Percentiles rank a stretch among this genome's conserved stretches.
phyloP scores from a whole-genome alignment of 2,329 filamentous ascomycete species.

The Gliomastix tumulicola region DNA sequence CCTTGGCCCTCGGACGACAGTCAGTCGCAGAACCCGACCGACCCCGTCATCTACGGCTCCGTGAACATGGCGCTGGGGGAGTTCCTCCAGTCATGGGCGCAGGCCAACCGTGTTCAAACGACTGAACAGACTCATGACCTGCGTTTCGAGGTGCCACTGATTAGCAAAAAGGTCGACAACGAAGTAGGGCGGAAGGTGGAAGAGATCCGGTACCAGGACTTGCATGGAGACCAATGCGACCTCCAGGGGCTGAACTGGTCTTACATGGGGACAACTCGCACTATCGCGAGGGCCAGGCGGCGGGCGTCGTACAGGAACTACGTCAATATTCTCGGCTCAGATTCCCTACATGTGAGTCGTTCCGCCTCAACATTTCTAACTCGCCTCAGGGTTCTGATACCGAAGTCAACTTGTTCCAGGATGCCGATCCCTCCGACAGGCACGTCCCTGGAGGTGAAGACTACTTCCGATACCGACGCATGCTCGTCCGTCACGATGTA shows the following conservation, averaged over 20 bases:
- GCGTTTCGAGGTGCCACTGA: no score
- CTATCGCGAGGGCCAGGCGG: conserved; percentile 39
- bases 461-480: conserved; percentile 52
- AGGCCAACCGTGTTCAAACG: no score
- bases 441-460: conserved; percentile 31
- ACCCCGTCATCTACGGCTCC: no score
- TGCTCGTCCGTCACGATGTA: conserved; percentile 46
- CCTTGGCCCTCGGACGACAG: no score
- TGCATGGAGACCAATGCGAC: conserved; percentile 49
- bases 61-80: conserved; percentile 41
- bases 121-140: no score
- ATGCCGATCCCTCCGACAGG: no score
- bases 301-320: conserved; percentile 49
- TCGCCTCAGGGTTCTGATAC: no score
- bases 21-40: no score
- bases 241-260: conserved; percentile 55
- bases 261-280: conserved; percentile 41
- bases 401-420: no score
- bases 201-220: conserved; percentile 31
- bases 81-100: conserved; percentile 44
- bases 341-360: no score
- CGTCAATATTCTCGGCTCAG: conserved; percentile 41
- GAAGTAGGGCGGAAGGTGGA: conserved; percentile 7
- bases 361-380: no score
- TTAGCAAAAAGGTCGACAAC: no score